A percentile compares a stretch with the other conserved stretches of the same genome.
phyloP scores from a whole-genome alignment of 2,329 filamentous ascomycete genomes.

The Alternaria triticina region DNA sequence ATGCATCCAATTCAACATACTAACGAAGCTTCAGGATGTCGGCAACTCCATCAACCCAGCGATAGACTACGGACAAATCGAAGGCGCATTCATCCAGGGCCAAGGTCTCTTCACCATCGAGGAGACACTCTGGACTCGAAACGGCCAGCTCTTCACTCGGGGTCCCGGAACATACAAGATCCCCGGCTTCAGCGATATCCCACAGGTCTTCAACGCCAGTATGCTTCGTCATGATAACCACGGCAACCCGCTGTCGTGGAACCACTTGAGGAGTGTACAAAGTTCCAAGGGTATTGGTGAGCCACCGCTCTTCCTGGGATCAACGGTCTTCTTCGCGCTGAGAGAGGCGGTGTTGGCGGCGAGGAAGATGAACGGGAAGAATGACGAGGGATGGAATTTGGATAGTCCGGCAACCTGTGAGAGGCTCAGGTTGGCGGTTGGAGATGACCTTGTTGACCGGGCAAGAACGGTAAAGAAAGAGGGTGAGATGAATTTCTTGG shows the following conservation, averaged over 20 bases:
- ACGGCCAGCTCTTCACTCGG: constrained; percentile 68
- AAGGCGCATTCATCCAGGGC: constrained; percentile 80
- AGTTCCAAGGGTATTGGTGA: constrained; percentile 79
- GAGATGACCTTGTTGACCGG: constrained; percentile 77
- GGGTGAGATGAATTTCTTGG: constrained; percentile 62
- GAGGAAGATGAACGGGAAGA: constrained; percentile 56
- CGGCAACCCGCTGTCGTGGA: constrained; percentile 68
- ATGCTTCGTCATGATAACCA: constrained; percentile 72
- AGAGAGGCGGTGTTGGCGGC: constrained; percentile 80
- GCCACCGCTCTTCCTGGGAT: constrained; percentile 78
- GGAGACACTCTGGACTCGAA: constrained; percentile 71
- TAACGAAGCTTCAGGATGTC: constrained; percentile 64
- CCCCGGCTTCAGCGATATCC: constrained; percentile 85
- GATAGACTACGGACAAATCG: constrained; percentile 82
- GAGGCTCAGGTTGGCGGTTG: constrained; percentile 77
- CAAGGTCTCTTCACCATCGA: constrained; percentile 80
- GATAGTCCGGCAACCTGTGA: constrained; percentile 84
- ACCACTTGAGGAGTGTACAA: constrained; percentile 83
- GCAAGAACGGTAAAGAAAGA: constrained; percentile 71
- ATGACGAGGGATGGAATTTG: constrained; percentile 60
- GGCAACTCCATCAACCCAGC: constrained; percentile 78
- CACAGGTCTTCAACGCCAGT: constrained; percentile 81
- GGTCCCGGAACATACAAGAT: constrained; percentile 81
- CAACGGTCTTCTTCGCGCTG: constrained; percentile 84
- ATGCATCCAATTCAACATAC: neutral